A percentile compares a stretch with the other conserved stretches of the same genome.
These are phyloP conservation scores for Scutellaria galericulata DNA, from an alignment of 257 asterid species.

Conservation along the genomic window DNA sequence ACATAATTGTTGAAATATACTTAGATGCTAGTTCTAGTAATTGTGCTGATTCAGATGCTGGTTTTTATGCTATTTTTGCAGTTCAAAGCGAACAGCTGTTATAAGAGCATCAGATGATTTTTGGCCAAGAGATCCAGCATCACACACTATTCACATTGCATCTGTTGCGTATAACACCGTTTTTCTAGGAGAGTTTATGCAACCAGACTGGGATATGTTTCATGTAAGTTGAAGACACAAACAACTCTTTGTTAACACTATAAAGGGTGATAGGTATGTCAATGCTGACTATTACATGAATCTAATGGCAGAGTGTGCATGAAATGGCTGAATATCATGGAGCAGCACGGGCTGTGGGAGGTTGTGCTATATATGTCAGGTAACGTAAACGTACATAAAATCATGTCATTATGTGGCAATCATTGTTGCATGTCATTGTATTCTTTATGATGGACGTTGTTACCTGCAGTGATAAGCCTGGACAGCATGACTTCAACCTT, in stretches of 20 bases:
- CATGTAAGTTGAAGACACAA: conserved; percentile 59
- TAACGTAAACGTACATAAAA: conserved; percentile 21
- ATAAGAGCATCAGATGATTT: conserved; percentile 91
- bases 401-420: neutral
- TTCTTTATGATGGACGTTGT: conserved; percentile 23
- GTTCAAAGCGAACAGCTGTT: conserved; percentile 77
- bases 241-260: neutral
- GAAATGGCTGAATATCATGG: conserved; percentile 95
- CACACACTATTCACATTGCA: conserved; percentile 95
- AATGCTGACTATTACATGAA: conserved; percentile 20
- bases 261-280: neutral
- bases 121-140: conserved; percentile 95
- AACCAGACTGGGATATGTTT: conserved; percentile 99
- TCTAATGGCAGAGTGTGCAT: conserved; percentile 65
- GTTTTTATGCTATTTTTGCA: conserved; percentile 33
- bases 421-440: neutral
- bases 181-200: conserved; percentile 94
- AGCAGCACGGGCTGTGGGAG: conserved; percentile 95
- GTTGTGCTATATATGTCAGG: conserved; percentile 94
- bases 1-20: too few species aligned
- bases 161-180: conserved; percentile 91
- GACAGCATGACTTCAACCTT: conserved; percentile 81
- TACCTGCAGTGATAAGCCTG: conserved; percentile 82
- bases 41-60: conserved; percentile 3
- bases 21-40: neutral